Evolutionary conservation across 2,329 filamentous ascomycete genomes (phyloP).

Genomic region (Passalora sequoiae): DNA sequence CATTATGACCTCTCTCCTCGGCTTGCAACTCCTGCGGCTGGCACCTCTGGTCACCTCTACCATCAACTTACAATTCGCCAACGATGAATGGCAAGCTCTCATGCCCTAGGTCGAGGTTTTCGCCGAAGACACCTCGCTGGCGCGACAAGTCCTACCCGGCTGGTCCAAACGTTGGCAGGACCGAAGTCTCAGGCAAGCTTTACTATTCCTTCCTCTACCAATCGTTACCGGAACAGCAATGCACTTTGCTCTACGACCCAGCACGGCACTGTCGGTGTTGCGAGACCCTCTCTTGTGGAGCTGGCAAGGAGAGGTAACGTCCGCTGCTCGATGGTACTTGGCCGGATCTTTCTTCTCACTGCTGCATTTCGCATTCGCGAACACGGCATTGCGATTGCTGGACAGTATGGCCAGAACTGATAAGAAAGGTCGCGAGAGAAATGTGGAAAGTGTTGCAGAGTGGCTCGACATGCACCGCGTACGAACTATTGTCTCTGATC

Average conservation of each 20-base stretch:
- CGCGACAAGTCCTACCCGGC: constrained; percentile 3
- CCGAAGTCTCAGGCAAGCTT: constrained; percentile 1
- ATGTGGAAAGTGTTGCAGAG: constrained; percentile 4
- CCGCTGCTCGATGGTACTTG: constrained; percentile 5
- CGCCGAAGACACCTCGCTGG: not conserved
- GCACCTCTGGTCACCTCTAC: not conserved
- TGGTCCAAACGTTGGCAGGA: constrained; percentile 1
- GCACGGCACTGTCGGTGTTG: not conserved
- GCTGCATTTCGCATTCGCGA: constrained; percentile 1
- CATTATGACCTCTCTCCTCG: not conserved
- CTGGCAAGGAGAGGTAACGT: not conserved
- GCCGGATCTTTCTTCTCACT: not conserved
- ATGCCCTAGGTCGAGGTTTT: constrained; percentile 2
- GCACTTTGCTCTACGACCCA: not conserved
- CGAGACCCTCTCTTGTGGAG: not conserved
- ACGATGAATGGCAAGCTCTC: constrained; percentile 5
- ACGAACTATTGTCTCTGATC: not conserved
- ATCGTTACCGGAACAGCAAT: constrained; percentile 1
- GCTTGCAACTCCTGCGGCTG: constrained; percentile 2
- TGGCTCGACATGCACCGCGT: constrained; percentile 4
- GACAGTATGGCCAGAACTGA: not conserved
- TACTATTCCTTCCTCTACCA: not conserved
- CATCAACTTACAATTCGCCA: constrained; percentile 3
- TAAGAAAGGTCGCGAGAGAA: not conserved
- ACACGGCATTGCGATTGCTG: not conserved